These are phyloP conservation scores for Fusarium caatingaense DNA, from an alignment of 2,329 filamentous ascomycete species.

Conservation along the genomic window DNA sequence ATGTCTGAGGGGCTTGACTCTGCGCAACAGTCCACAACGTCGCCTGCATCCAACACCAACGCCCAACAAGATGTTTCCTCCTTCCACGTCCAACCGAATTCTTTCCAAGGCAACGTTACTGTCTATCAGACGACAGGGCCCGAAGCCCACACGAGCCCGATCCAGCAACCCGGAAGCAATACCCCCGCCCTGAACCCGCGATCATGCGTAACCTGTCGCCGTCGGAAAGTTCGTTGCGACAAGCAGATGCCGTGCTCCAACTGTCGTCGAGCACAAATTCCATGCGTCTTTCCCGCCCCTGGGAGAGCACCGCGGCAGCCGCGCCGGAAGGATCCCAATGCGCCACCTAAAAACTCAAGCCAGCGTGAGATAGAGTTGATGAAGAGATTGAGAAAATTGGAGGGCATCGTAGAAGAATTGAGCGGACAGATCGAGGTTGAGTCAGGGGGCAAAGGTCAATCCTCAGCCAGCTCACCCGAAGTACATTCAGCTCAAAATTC, in stretches of 20 bases:
- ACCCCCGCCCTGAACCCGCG: conserved; percentile 58
- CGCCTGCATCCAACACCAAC: conserved; percentile 43
- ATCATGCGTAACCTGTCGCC: conserved; percentile 63
- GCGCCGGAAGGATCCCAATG: conserved; percentile 73
- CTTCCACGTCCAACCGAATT: conserved; percentile 30
- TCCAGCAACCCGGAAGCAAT: conserved; percentile 50
- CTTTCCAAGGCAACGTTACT: conserved; percentile 51
- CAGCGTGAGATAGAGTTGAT: conserved; percentile 76
- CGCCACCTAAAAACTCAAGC: conserved; percentile 67
- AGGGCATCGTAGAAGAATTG: conserved; percentile 79
- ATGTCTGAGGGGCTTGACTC: conserved; percentile 38
- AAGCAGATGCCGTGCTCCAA: conserved; percentile 82
- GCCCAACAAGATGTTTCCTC: conserved; percentile 33
- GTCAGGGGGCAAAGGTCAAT: conserved; percentile 48
- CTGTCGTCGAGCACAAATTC: conserved; percentile 75
- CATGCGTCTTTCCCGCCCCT: conserved; percentile 80
- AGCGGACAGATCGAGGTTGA: conserved; percentile 73
- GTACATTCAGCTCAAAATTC: conserved; percentile 30
- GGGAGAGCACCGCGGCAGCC: conserved; percentile 77
- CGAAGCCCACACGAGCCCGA: conserved; percentile 53
- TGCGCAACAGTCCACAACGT: conserved; percentile 36
- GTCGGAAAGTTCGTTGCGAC: conserved; percentile 80
- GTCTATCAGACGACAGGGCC: conserved; percentile 56
- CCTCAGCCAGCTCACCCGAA: conserved; percentile 49
- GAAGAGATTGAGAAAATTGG: conserved; percentile 76